Conservation (phyloP, 192 early-diverging fungal species). For the Backusella parvicylindrica region DNA sequence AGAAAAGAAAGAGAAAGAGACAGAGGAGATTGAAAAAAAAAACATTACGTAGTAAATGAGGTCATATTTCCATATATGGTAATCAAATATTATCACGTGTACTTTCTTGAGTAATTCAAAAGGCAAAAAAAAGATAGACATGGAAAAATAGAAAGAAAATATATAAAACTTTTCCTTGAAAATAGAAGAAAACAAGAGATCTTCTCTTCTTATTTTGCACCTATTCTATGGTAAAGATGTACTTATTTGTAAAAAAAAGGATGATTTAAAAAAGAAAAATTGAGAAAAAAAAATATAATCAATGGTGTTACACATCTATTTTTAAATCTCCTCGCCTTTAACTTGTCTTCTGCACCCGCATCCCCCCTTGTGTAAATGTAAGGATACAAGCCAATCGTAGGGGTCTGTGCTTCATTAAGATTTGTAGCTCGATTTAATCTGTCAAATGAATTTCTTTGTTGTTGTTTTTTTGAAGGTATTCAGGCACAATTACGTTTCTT, state of each 20-base stretch:
- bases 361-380: not conserved
- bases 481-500: not conserved
- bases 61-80: not conserved
- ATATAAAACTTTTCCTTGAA: not conserved
- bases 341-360: not conserved
- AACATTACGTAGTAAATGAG: constrained; percentile 5
- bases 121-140: not conserved
- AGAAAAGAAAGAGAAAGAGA: not conserved
- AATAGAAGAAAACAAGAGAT: not conserved
- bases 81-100: not conserved
- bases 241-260: not conserved
- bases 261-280: not conserved
- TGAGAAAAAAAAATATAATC: not conserved
- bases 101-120: not conserved
- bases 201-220: not conserved
- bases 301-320: not conserved
- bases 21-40: constrained; percentile 1
- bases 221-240: not conserved
- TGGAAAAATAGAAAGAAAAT: not conserved
- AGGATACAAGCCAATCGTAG: not conserved
- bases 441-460: not conserved
- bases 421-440: not conserved
- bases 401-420: not conserved
- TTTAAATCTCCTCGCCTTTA: not conserved
- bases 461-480: not conserved